A percentile compares a stretch with the other conserved stretches of the same genome.
These are phyloP conservation scores for Plasmodium billcollinsi DNA, from an alignment of 169 alveolate genomes.

Conservation along the genomic window DNA sequence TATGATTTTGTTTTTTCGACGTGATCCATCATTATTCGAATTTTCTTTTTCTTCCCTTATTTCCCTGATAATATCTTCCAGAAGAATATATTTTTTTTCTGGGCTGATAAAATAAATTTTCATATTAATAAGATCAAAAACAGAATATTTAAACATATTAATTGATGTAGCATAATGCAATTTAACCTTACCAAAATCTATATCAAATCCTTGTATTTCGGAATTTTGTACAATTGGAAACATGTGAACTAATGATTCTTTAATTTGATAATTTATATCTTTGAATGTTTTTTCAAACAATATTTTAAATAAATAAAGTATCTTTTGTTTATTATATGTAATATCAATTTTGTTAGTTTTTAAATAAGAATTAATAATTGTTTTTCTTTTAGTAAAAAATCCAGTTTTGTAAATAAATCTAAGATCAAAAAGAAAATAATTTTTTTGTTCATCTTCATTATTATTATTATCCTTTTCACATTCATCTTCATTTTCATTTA, in stretches of 20 bases:
- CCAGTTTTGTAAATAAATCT: slow-evolving; percentile 48
- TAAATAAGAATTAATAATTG: slow-evolving; percentile 39
- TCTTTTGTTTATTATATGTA: slow-evolving; percentile 17
- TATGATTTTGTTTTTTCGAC: background rate
- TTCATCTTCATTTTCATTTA: background rate
- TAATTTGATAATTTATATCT: slow-evolving; percentile 35
- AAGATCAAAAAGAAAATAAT: slow-evolving; percentile 10
- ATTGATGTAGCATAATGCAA: slow-evolving; percentile 32
- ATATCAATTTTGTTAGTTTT: slow-evolving; percentile 40
- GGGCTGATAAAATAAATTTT: slow-evolving; percentile 59
- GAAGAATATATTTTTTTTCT: slow-evolving; percentile 28
- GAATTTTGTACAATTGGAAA: slow-evolving; percentile 14
- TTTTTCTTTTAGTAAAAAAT: slow-evolving; percentile 24
- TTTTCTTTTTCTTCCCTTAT: slow-evolving; percentile 25
- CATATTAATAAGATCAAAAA: slow-evolving; percentile 42
- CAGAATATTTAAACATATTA: slow-evolving; percentile 48
- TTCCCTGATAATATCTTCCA: slow-evolving; percentile 41
- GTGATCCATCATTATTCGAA: background rate
- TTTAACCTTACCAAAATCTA: slow-evolving; percentile 59
- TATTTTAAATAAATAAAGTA: slow-evolving; percentile 27
- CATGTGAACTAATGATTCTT: slow-evolving; percentile 33
- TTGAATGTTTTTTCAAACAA: slow-evolving; percentile 33
- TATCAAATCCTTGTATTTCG: slow-evolving; percentile 33
- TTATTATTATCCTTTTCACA: background rate
- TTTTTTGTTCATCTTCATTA: background rate